Percentiles rank a stretch among this genome's conserved stretches.
Evolutionary conservation across 2,329 filamentous ascomycete genomes (phyloP).

Genomic region (Aspergillus aculeatus): DNA sequence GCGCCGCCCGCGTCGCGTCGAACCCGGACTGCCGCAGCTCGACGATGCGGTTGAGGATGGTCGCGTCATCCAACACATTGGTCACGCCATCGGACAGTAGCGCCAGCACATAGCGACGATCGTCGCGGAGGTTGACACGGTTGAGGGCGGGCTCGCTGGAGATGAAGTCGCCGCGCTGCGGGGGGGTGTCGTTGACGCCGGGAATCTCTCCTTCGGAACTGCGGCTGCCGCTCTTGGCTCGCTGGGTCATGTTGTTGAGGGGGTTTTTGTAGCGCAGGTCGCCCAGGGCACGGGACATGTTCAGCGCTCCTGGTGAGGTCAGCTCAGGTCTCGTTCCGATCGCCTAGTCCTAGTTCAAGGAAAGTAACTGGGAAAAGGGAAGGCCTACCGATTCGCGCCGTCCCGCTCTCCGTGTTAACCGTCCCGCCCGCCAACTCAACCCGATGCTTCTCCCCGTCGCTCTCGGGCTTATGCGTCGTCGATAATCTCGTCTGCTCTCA

Average conservation of each 20-base stretch:
- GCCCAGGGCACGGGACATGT: constrained; percentile 14
- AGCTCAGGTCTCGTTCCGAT: neutral
- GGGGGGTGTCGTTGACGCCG: neutral
- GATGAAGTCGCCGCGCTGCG: neutral
- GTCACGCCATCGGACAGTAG: constrained; percentile 14
- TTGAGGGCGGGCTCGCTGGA: constrained; percentile 3
- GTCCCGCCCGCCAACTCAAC: constrained; percentile 10
- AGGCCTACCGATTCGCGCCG: constrained; percentile 6
- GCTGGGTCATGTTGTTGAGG: constrained; percentile 1
- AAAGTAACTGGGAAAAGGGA: no score
- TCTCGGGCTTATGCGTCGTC: constrained; percentile 7
- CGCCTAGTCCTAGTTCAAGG: neutral
- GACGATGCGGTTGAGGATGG: neutral
- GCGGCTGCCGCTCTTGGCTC: neutral
- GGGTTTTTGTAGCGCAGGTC: constrained; percentile 15
- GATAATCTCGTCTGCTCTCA: constrained; percentile 6
- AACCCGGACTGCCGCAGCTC: neutral
- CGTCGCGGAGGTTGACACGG: constrained; percentile 1
- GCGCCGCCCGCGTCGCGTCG: neutral
- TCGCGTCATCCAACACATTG: constrained; percentile 3
- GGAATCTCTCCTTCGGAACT: no score
- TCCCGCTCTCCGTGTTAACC: constrained; percentile 1
- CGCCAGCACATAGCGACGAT: constrained; percentile 3
- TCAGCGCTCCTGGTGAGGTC: constrained; percentile 5
- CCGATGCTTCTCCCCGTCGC: neutral